Base-by-base conservation (phyloP, 192 early-diverging fungal species). In the Gigaspora rosea region DNA sequence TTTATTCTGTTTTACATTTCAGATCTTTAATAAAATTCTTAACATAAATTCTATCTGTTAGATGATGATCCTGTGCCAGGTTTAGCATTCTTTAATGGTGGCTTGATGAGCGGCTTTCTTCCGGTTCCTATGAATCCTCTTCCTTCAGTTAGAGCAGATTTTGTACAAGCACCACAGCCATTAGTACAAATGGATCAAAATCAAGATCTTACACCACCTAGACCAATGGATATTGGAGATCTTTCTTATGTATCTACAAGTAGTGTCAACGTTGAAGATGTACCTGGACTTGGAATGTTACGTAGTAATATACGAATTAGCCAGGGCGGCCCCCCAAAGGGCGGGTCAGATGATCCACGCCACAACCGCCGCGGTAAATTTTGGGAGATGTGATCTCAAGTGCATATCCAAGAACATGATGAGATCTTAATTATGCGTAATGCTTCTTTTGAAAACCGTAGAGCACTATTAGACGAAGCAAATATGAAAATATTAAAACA, bases 51-150 rank as follows among this genome's bases (percentile, higher is more conserved):
- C 12, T 56, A 18, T 15, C 16, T 54, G 0, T 56, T 56, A 61
- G 59, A 61, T 20, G 20, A 61, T 5, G 59, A 61, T 27, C 22
- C 22, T 11, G 59, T 61, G 7, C 59, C 59, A 61, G 59, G 59
- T 27, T 61, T 61, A 61, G 13, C 68, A 27, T 70, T 70, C 50
- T 52, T n/a, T 27, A 70, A 70, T 61, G 59, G 59, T 9, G 59
- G 59, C 20, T 32, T 61, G 22, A 61, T 32, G 27, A 61, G 20
- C 8, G 59, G 59, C 5, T 61, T 27, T 27, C 27, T 61, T 11
- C 59, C 59, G 8, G 27, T 61, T 20, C 59, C 59, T 32, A 61
- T 61, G 59, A 61, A 61, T 61, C 59, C 59, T 27, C 22, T 33
- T 56, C 18, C 52, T 1, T 8, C 18, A 15, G 15, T n/a, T 56